These are phyloP conservation scores for Cyberlindnera petersonii DNA, from an alignment of 805 yeast species.

Conservation along the genomic window DNA sequence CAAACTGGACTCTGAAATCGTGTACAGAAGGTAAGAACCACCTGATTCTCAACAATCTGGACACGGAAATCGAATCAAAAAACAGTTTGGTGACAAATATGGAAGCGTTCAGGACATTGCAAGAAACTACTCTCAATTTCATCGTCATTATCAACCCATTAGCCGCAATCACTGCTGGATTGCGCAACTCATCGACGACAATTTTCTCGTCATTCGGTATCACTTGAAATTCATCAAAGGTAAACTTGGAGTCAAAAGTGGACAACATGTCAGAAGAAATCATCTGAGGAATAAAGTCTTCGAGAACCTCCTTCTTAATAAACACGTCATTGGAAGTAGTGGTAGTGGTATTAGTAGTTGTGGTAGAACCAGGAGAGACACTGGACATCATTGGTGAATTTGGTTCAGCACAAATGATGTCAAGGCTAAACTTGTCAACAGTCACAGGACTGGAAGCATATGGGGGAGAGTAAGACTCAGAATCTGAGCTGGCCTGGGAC, in stretches of 20 bases:
- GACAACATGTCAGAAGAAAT: neutral
- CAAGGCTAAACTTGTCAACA: constrained; percentile 24
- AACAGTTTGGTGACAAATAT: neutral
- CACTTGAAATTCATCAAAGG: constrained; percentile 21
- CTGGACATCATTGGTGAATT: neutral
- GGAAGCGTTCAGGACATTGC: no score
- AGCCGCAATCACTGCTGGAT: constrained; percentile 41
- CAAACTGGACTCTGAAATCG: constrained; percentile 4
- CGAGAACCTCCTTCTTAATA: constrained; percentile 17
- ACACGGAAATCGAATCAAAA: constrained; percentile 7
- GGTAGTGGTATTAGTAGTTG: neutral
- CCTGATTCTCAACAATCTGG: constrained; percentile 6
- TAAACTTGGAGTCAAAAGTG: constrained; percentile 13
- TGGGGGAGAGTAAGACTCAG: constrained; percentile 11
- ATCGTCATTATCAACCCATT: constrained; percentile 2
- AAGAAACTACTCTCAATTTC: no score
- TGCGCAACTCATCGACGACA: constrained; percentile 41
- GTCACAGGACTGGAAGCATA: constrained; percentile 17
- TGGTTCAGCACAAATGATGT: constrained; percentile 19
- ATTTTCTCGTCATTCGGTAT: constrained; percentile 29
- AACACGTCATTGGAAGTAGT: constrained; percentile 5
- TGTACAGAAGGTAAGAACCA: constrained; percentile 8
- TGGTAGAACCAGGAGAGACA: no score
- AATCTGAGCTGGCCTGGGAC: constrained; percentile 9
- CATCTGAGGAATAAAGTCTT: constrained; percentile 15